Percentiles rank a stretch among this genome's conserved stretches.
Evolutionary conservation across 2,329 filamentous ascomycete species (phyloP).

Genomic region (Phialophora expanda): DNA sequence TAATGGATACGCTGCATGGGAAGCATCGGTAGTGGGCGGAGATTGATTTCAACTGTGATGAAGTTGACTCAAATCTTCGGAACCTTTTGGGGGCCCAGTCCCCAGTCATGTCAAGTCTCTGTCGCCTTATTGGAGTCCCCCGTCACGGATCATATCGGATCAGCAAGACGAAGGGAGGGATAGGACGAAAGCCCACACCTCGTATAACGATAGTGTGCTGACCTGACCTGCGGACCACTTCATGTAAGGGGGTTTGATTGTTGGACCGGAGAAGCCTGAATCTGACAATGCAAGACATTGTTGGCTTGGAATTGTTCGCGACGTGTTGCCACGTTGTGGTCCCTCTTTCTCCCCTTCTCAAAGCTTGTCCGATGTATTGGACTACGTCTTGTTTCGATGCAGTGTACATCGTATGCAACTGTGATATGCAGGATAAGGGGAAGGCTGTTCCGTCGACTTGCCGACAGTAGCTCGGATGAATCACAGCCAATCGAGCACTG

Average conservation of each 20-base stretch:
- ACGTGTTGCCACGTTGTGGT: conserved; percentile 5
- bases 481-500: conserved; percentile 20
- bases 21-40: neutral
- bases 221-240: conserved; percentile 3
- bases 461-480: conserved; percentile 26
- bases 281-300: conserved; percentile 28
- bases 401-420: conserved; percentile 26
- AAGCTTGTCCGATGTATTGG: conserved; percentile 21
- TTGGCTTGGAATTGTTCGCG: neutral
- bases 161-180: neutral
- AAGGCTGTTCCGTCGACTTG: conserved; percentile 19
- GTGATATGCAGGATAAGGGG: conserved; percentile 35
- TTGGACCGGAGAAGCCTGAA: conserved; percentile 5
- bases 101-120: neutral
- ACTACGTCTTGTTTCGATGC: neutral
- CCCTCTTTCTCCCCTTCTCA: neutral
- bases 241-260: conserved; percentile 15
- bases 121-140: conserved; percentile 6
- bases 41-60: conserved; percentile 7
- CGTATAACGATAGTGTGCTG: conserved; percentile 20
- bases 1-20: neutral
- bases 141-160: conserved; percentile 2
- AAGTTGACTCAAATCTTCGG: conserved; percentile 10
- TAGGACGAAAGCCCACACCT: conserved; percentile 2
- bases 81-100: neutral